Base-by-base conservation (phyloP, 192 early-diverging fungal species). In the Coemansia sp. region DNA sequence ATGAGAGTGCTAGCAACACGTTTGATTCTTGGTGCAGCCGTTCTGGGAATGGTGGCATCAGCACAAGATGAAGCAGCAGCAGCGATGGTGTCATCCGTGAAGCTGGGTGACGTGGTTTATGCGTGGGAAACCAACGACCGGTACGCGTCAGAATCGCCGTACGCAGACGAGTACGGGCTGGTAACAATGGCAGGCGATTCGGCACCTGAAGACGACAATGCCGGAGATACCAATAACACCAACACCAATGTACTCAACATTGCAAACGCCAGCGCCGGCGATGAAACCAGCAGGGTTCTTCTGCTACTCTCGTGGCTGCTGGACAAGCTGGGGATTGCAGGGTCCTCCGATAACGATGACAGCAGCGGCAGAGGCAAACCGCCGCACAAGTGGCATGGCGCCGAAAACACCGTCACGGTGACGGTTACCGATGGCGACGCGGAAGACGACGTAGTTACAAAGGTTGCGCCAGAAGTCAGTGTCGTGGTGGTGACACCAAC, bases 101-200 rank as follows among this genome's bases (percentile, higher is more conserved):
- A 54, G 52, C 0, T 54, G 4, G 5, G n/a, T 4, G 40, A 38
- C 15, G 37, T 26, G 1, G 16, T 67, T 41, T 73, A 54, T 67
- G 64, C 65, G 45, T 67, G 71, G 65, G 71, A 67, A 45, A 56
- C 52, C 5, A 63, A 73, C 52, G 13, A 47, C 8, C 60, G 21
- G 9, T 73, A 73, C 50, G 71, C 71, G 0, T 73, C 71, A 0
- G 71, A 66, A 37, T 73, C 71, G 0, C 71, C 71, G 0, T 73
- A 66, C 21, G 48, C 44, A 6, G 39, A 53, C 23, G 41, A 12
- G 8, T 52, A 65, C 18, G 57, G 41, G 0, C 16, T 54, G 19
- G 21, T 23, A 4, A 54, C 52, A 1, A 23, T 54, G 10, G 5
- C 52, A 4, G 52, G 52, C 2, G 21, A 23, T 26, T 6, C 21